Evolutionary conservation across 129 eudicot species (phyloP).

Genomic region (Lonicera japonica): DNA sequence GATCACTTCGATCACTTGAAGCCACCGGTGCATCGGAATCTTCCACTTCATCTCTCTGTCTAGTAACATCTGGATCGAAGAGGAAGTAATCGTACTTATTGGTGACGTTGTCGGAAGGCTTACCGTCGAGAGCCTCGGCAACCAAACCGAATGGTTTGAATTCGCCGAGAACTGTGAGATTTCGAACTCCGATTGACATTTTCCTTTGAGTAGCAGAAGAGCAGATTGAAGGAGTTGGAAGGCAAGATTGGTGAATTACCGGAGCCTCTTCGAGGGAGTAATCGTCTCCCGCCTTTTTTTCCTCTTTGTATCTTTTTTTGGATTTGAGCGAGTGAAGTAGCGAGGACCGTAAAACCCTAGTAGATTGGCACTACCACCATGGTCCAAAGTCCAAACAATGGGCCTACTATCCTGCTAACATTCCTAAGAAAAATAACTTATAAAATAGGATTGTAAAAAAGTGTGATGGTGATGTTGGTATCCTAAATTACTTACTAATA

Average conservation of each 20-base stretch:
- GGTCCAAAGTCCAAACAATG: too few species aligned
- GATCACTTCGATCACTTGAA: conserved; percentile 54
- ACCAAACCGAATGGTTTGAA: conserved; percentile 84
- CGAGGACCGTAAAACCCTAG: not conserved
- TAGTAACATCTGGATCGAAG: conserved; percentile 60
- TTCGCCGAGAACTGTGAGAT: conserved; percentile 71
- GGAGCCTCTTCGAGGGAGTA: not conserved
- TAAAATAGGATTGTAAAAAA: too few species aligned
- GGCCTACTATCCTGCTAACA: too few species aligned
- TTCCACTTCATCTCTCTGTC: conserved; percentile 49
- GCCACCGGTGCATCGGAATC: conserved; percentile 31
- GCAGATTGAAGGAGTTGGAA: too few species aligned
- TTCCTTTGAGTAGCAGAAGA: not conserved
- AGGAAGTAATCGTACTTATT: conserved; percentile 63
- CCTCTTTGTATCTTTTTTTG: too few species aligned
- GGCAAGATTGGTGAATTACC: not conserved
- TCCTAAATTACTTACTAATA: too few species aligned
- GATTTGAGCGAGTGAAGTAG: not conserved
- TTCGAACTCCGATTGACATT: conserved; percentile 71
- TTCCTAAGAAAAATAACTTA: too few species aligned
- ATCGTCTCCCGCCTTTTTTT: not conserved
- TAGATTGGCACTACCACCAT: not conserved
- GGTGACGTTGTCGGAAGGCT: conserved; percentile 42
- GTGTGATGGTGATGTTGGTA: too few species aligned
- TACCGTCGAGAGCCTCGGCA: conserved; percentile 85